These are phyloP conservation scores for Gleditsia sinensis DNA, from an alignment of 306 rosid genomes.

Conservation along the genomic window DNA sequence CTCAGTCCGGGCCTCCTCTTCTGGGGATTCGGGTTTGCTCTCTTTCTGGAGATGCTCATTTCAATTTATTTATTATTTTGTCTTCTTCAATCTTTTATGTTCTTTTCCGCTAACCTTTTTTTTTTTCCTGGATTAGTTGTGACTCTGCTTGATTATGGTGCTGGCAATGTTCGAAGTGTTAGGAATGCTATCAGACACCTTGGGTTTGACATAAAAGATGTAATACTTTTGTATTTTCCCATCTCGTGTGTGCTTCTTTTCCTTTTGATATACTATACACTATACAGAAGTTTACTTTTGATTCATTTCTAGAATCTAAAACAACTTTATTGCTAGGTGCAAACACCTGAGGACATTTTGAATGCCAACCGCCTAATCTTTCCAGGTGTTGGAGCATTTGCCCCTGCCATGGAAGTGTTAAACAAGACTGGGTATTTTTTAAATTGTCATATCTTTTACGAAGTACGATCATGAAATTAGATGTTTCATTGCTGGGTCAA, in stretches of 20 bases:
- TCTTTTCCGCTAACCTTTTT: background rate
- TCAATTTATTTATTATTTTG: background rate
- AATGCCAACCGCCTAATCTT: conserved; percentile 75
- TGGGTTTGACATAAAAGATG: conserved; percentile 91
- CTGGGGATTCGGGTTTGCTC: conserved; percentile 60
- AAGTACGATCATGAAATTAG: background rate
- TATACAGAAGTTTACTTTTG: background rate
- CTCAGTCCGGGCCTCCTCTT: conserved; percentile 73
- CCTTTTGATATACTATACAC: background rate
- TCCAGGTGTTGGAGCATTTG: conserved; percentile 98
- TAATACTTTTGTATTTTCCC: conserved; percentile 28
- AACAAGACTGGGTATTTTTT: conserved; percentile 66
- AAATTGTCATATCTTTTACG: background rate
- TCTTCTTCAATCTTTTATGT: background rate
- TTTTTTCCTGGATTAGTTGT: conserved; percentile 50
- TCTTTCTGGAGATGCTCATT: conserved; percentile 26
- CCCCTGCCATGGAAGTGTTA: conserved; percentile 88
- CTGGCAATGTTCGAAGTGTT: conserved; percentile 92
- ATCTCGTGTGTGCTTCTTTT: background rate
- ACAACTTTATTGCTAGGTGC: conserved; percentile 55
- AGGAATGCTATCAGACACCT: conserved; percentile 82
- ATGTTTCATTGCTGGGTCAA: conserved; percentile 17
- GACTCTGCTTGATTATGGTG: conserved; percentile 91
- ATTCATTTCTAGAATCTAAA: background rate
- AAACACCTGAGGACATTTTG: conserved; percentile 79